Conservation (phyloP, 305 asterid genomes). For the Plantago coronopus region DNA sequence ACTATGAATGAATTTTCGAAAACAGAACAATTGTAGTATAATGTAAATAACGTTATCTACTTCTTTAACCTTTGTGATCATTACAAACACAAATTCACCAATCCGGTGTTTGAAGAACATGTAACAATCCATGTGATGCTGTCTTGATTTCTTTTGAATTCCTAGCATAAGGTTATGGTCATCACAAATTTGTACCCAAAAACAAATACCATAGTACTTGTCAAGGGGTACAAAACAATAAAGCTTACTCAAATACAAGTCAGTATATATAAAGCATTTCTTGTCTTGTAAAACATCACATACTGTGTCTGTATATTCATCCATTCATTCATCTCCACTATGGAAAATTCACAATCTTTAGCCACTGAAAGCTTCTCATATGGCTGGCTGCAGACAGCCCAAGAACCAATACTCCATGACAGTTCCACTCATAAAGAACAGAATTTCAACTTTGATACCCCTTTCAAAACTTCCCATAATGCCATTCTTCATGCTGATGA, state of each 20-base stretch:
- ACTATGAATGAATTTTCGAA: too few species aligned
- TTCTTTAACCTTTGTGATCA: too few species aligned
- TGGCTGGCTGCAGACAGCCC: constrained; percentile 62
- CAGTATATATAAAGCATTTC: constrained; percentile 26
- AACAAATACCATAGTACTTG: too few species aligned
- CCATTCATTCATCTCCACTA: constrained; percentile 16
- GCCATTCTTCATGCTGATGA: constrained; percentile 56
- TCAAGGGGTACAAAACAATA: too few species aligned
- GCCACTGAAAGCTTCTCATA: constrained; percentile 89
- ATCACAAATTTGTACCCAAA: too few species aligned
- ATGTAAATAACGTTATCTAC: too few species aligned
- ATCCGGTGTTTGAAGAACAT: not conserved
- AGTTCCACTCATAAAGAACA: constrained; percentile 27
- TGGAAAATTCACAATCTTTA: constrained; percentile 62
- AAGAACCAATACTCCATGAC: constrained; percentile 23
- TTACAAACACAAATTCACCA: too few species aligned
- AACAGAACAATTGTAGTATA: too few species aligned
- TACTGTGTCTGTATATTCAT: too few species aligned
- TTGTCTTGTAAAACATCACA: not conserved
- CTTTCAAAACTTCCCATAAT: constrained; percentile 26
- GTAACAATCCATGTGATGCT: constrained; percentile 27
- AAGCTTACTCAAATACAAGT: constrained; percentile 9
- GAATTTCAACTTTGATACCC: constrained; percentile 51
- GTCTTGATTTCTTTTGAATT: constrained; percentile 15
- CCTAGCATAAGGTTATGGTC: constrained; percentile 7